Percentiles rank a stretch among this genome's conserved stretches.
phyloP scores from a whole-genome alignment of 805 yeast species.

The Lachancea quebecensis region DNA sequence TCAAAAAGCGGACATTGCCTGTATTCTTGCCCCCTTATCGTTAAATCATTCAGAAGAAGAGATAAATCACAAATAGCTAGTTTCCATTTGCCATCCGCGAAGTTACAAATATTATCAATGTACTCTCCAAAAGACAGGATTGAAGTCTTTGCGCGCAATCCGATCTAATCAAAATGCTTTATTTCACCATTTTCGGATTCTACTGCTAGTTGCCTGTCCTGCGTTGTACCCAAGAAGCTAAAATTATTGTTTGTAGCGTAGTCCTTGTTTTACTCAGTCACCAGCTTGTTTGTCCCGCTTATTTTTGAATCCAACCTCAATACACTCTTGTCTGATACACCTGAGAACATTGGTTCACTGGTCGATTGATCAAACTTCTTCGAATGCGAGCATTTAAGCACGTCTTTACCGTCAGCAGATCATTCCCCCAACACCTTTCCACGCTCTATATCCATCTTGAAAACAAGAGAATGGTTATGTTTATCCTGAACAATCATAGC shows the following conservation, averaged over 20 bases:
- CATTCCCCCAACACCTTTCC: slow-evolving; percentile 88
- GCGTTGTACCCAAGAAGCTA: slow-evolving; percentile 62
- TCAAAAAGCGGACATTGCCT: slow-evolving; percentile 56
- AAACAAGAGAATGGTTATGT: slow-evolving; percentile 40
- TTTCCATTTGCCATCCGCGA: slow-evolving; percentile 76
- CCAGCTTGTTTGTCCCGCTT: slow-evolving; percentile 46
- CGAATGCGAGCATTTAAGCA: slow-evolving; percentile 61
- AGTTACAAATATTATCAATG: slow-evolving; percentile 57
- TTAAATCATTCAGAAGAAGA: slow-evolving; percentile 60
- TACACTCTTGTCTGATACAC: slow-evolving; percentile 56
- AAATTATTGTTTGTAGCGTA: slow-evolving; percentile 53
- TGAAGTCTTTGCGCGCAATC: slow-evolving; percentile 68
- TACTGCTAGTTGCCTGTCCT: slow-evolving; percentile 65
- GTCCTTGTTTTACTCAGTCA: slow-evolving; percentile 44
- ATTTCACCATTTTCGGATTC: slow-evolving; percentile 73
- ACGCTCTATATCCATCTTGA: slow-evolving; percentile 68
- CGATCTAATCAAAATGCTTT: slow-evolving; percentile 63
- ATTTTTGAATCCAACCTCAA: slow-evolving; percentile 80
- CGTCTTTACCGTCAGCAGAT: slow-evolving; percentile 46
- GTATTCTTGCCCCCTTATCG: slow-evolving; percentile 52
- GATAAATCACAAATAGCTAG: slow-evolving; percentile 74
- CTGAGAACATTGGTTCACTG: slow-evolving; percentile 66
- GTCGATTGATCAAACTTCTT: slow-evolving; percentile 68
- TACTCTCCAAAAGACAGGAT: slow-evolving; percentile 81
- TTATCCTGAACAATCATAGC: slow-evolving; percentile 59